These are phyloP conservation scores for Colletotrichum viniferum DNA, from an alignment of 2,329 filamentous ascomycete genomes.

Conservation along the genomic window DNA sequence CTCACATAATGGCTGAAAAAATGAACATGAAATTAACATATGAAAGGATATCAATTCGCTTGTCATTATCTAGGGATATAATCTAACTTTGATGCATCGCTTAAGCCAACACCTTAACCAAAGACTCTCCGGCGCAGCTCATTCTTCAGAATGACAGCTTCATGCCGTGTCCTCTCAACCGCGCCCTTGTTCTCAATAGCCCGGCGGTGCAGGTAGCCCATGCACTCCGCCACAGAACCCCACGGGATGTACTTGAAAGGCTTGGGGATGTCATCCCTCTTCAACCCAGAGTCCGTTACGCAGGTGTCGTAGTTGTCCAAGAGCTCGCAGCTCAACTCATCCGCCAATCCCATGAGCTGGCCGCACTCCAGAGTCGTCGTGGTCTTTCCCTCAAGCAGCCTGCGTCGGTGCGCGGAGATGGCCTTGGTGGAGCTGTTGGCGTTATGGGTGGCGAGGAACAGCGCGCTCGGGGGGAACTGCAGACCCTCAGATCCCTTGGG, in stretches of 20 bases:
- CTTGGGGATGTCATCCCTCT: slow-evolving; percentile 11
- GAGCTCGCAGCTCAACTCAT: slow-evolving; percentile 80
- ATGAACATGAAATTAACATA: slow-evolving; percentile 44
- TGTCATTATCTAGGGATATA: slow-evolving; percentile 2
- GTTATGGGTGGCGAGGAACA: slow-evolving; percentile 88
- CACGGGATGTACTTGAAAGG: slow-evolving; percentile 27
- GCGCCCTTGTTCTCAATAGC: slow-evolving; percentile 25
- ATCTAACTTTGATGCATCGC: not conserved
- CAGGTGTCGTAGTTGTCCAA: slow-evolving; percentile 28
- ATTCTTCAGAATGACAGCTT: slow-evolving; percentile 31
- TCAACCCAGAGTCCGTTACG: slow-evolving; percentile 4
- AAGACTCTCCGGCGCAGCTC: slow-evolving; percentile 31
- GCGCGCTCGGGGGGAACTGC: slow-evolving; percentile 58
- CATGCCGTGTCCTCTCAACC: slow-evolving; percentile 25
- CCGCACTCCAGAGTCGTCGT: slow-evolving; percentile 44
- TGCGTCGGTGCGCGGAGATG: slow-evolving; percentile 61
- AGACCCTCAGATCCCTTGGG: slow-evolving; percentile 27
- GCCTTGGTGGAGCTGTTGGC: slow-evolving; percentile 53
- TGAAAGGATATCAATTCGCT: not conserved
- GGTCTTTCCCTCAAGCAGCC: slow-evolving; percentile 50
- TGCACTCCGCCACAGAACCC: slow-evolving; percentile 24
- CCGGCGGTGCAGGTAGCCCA: slow-evolving; percentile 24
- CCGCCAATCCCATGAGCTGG: slow-evolving; percentile 73
- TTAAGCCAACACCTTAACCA: slow-evolving; percentile 4
- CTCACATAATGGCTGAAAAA: not conserved